These are phyloP conservation scores for Aureobasidium sp. DNA, from an alignment of 2,329 filamentous ascomycete genomes.

Conservation along the genomic window DNA sequence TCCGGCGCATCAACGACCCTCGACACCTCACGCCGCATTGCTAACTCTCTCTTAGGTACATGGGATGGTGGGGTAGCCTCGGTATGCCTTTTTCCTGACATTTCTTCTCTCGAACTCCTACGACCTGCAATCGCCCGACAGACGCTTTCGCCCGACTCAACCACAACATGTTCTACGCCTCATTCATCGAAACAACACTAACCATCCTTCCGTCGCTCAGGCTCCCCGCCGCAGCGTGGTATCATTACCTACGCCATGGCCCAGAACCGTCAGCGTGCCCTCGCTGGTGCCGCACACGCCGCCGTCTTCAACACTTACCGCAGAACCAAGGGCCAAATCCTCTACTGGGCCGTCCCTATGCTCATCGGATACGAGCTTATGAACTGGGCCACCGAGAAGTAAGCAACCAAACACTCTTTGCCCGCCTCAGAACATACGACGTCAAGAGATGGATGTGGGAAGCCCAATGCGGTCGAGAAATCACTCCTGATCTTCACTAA, in stretches of 20 bases:
- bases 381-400: conserved; percentile 90
- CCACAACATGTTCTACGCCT: not conserved
- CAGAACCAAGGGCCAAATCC: conserved; percentile 74
- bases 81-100: conserved; percentile 49
- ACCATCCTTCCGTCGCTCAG: conserved; percentile 23
- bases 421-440: conserved; percentile 13
- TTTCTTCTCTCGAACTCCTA: not conserved
- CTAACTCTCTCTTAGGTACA: conserved; percentile 49
- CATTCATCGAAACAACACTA: conserved; percentile 18
- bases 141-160: not conserved
- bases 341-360: conserved; percentile 80
- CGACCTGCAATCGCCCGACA: conserved; percentile 2
- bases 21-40: conserved; percentile 1
- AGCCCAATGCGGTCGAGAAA: not conserved
- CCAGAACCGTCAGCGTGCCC: conserved; percentile 80
- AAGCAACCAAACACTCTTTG: conserved; percentile 29
- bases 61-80: conserved; percentile 68
- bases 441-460: not conserved
- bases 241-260: conserved; percentile 67
- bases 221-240: conserved; percentile 51
- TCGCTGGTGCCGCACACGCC: conserved; percentile 68
- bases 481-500: not conserved
- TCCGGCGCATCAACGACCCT: not conserved
- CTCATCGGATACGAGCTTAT: conserved; percentile 72
- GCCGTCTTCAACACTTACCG: conserved; percentile 96